Conservation (phyloP, 2,329 filamentous ascomycete genomes). For the Emericellopsis atlantica region DNA sequence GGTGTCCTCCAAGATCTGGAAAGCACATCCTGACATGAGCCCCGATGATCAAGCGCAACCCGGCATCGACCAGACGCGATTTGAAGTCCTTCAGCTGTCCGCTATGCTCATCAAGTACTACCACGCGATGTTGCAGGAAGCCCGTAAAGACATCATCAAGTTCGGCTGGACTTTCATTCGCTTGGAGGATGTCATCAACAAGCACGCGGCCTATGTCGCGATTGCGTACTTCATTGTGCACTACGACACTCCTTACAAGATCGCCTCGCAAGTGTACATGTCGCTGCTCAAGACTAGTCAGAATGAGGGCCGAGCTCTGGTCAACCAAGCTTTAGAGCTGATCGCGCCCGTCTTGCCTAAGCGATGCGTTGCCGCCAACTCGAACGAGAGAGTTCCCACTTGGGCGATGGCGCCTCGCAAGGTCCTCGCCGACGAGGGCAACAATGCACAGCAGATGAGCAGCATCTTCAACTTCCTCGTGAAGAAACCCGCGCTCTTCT, state of each 20-base stretch:
- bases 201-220: constrained; percentile 92
- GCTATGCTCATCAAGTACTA: constrained; percentile 95
- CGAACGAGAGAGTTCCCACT: constrained; percentile 61
- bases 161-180: constrained; percentile 98
- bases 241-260: constrained; percentile 93
- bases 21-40: constrained; percentile 68
- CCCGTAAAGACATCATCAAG: constrained; percentile 95
- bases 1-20: constrained; percentile 90
- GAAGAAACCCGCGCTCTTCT: constrained; percentile 84
- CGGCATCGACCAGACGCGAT: constrained; percentile 87
- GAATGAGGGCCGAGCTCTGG: constrained; percentile 81
- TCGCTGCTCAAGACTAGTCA: constrained; percentile 86
- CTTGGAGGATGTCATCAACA: constrained; percentile 98
- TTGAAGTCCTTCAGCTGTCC: constrained; percentile 91
- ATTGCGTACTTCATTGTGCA: constrained; percentile 96
- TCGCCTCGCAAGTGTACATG: constrained; percentile 89
- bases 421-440: constrained; percentile 85
- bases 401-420: constrained; percentile 88
- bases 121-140: constrained; percentile 73
- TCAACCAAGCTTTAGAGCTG: constrained; percentile 88
- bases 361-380: constrained; percentile 46
- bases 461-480: constrained; percentile 97
- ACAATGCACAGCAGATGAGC: constrained; percentile 90
- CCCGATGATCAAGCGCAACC: constrained; percentile 74
- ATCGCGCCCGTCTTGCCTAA: constrained; percentile 90